Evolutionary conservation across 306 rosid species (phyloP), one percentile per base, ranked within the genome.

Genomic region (Quercus dentata): DNA sequence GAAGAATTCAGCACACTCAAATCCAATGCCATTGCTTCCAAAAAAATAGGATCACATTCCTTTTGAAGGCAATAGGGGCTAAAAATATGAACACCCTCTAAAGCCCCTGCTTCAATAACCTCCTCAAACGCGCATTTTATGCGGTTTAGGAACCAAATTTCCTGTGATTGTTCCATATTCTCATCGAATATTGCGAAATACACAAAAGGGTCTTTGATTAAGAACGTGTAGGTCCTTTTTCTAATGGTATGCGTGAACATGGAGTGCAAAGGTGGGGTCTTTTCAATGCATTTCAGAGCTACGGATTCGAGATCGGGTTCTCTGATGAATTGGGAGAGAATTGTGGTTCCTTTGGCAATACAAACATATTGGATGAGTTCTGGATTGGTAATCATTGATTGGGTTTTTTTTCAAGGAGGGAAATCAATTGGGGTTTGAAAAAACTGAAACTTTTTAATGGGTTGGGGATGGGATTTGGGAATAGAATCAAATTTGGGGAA

Each of bases 271-370:
- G 89, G 88, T 18, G 99, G 99, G 10, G 90, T 46, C 31, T 79
- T 79, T 56, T 83, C 85, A 67, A 95, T 72, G 82, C 98, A 95
- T 87, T 89, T 55, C 3, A 85, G 87, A 21, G 92, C 97, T 6
- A 95, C 71, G 8, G 75, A 68, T 71, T 87, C 89, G 76, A 93
- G 84, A 74, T 76, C 84, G 1, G 90, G 59, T 28, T 91, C 92
- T 56, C 76, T 63, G 3, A 84, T 49, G 77, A 89, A 83, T 57
- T 90, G 90, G 70, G 89, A 97, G 10, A 95, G 85, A 78, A 91
- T 78, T 9, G 91, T 87, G 35, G 64, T 79, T n/a, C 84, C 84
- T 70, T 81, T 82, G 4, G 97, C 96, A 93, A 93, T 90, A 97
- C 98, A 93, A 23, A 85, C 82, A 51, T 95, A 91, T 71, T 83